Evolutionary conservation across 495 filamentous ascomycete genomes (phyloP).

Genomic region (Penicillium malachiteum): DNA sequence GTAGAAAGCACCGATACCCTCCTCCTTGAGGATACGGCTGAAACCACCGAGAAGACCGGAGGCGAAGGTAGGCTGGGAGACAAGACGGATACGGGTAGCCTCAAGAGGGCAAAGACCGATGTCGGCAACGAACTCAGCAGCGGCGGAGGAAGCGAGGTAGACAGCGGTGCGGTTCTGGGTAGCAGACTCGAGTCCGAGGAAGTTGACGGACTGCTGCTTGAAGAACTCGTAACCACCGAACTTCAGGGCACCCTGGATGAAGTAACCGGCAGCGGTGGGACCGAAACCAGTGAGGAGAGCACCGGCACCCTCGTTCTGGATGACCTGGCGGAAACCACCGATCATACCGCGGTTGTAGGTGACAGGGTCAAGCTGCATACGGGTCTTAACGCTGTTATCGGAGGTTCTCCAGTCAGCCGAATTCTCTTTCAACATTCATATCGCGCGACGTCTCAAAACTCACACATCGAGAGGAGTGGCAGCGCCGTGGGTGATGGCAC

Average conservation of each 20-base stretch:
- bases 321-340: constrained; percentile 81
- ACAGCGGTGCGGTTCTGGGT: constrained; percentile 83
- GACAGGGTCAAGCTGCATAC: constrained; percentile 87
- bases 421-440: background rate
- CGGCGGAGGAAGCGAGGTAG: constrained; percentile 81
- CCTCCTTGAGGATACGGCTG: constrained; percentile 77
- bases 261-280: constrained; percentile 87
- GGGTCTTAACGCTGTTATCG: constrained; percentile 78
- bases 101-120: constrained; percentile 93
- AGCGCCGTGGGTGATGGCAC: constrained; percentile 87
- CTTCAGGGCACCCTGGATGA: constrained; percentile 93
- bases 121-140: constrained; percentile 90
- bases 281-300: constrained; percentile 86
- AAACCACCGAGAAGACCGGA: constrained; percentile 79
- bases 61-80: constrained; percentile 85
- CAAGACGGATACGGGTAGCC: constrained; percentile 93
- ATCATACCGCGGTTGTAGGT: constrained; percentile 90
- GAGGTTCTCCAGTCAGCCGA: background rate
- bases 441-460: constrained; percentile 37
- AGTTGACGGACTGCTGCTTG: constrained; percentile 89
- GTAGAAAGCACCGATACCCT: constrained; percentile 90
- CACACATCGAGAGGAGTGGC: constrained; percentile 97
- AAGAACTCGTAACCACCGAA: constrained; percentile 95
- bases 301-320: constrained; percentile 81
- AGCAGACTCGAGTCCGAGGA: constrained; percentile 75